Conservation (phyloP, 139 green algal genomes). For the Astrephomene gubernaculifera region DNA sequence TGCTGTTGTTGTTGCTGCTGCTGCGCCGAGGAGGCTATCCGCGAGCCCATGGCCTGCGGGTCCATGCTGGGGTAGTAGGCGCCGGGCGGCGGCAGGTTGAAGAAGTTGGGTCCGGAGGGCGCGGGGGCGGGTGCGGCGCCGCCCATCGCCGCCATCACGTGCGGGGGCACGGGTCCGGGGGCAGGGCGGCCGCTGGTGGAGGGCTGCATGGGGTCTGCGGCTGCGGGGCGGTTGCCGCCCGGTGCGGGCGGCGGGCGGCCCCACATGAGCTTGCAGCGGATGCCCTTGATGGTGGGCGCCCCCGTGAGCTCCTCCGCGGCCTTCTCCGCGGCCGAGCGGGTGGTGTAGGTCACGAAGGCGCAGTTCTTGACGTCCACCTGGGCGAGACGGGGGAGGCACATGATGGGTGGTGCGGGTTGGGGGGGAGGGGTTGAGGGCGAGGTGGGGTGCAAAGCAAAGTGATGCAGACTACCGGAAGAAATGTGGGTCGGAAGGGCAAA, state of each 20-base stretch:
- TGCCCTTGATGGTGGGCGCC: slow-evolving; percentile 89
- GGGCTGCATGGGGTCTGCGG: slow-evolving; percentile 45
- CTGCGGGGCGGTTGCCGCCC: background rate
- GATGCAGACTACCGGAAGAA: no score
- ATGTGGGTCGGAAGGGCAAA: no score
- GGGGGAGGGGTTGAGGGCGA: background rate
- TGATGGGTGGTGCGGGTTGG: background rate
- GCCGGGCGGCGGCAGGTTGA: slow-evolving; percentile 29
- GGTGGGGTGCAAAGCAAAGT: no score
- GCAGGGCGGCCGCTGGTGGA: slow-evolving; percentile 13
- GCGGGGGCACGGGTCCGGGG: slow-evolving; percentile 8
- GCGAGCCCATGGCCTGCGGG: slow-evolving; percentile 57
- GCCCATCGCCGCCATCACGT: background rate
- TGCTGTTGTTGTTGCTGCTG: slow-evolving; percentile 1
- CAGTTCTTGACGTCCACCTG: slow-evolving; percentile 71
- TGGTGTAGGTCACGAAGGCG: slow-evolving; percentile 90
- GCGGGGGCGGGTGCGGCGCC: background rate
- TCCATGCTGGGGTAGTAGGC: slow-evolving; percentile 66
- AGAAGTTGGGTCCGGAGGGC: slow-evolving; percentile 27
- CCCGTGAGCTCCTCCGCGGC: slow-evolving; percentile 82
- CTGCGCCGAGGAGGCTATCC: slow-evolving; percentile 24
- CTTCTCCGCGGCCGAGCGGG: slow-evolving; percentile 84
- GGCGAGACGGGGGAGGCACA: background rate
- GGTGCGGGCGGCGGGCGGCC: slow-evolving; percentile 74
- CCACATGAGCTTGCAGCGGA: slow-evolving; percentile 91